These are phyloP conservation scores for Cerrena zonata DNA, from an alignment of 1,284 basidiomycete genomes.

Conservation along the genomic window DNA sequence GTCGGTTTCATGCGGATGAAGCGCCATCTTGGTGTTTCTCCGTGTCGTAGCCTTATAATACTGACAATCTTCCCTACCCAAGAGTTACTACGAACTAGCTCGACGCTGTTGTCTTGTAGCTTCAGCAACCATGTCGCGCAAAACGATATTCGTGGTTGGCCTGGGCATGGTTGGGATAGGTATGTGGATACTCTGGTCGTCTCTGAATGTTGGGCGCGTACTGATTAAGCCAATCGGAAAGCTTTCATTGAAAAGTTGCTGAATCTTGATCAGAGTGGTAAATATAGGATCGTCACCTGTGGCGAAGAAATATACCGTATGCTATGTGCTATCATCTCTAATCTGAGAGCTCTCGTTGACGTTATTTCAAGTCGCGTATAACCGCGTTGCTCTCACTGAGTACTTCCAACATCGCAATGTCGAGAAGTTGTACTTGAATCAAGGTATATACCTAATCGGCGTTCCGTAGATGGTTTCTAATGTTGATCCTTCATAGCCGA, in stretches of 20 bases:
- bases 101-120: too few species aligned
- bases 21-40: too few species aligned
- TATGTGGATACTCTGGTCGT: constrained; percentile 18
- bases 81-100: background rate
- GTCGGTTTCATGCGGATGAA: too few species aligned
- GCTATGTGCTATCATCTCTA: too few species aligned
- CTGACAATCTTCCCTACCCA: too few species aligned
- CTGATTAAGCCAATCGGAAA: constrained; percentile 22
- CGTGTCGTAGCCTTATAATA: too few species aligned
- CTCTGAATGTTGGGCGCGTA: background rate
- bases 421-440: constrained; percentile 63
- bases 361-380: constrained; percentile 38
- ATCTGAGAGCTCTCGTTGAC: background rate
- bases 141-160: constrained; percentile 49
- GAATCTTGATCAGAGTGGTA: constrained; percentile 42
- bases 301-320: constrained; percentile 45
- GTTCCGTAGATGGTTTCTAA: background rate
- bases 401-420: constrained; percentile 63
- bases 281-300: constrained; percentile 55
- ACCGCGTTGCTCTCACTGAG: constrained; percentile 56
- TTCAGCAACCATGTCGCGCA: constrained; percentile 8
- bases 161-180: constrained; percentile 70
- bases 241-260: constrained; percentile 68
- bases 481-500: constrained; percentile 23
- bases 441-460: constrained; percentile 22